phyloP scores from a whole-genome alignment of 805 yeast species.

The Kregervanrija fluxuum region DNA sequence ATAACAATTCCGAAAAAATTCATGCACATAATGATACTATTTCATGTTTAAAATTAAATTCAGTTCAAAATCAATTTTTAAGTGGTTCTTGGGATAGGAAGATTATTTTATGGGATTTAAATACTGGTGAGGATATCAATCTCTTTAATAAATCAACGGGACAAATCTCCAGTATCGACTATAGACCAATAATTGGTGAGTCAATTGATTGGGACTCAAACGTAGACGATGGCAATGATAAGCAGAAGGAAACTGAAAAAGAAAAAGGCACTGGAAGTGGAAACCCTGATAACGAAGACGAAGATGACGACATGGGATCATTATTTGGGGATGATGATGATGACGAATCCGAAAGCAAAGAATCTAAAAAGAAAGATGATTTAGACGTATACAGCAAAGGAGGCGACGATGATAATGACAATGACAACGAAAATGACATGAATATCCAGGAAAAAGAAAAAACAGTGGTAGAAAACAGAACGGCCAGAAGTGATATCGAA shows the following conservation, averaged over 20 bases:
- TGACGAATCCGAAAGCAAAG: slow-evolving; percentile 14
- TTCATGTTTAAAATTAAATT: slow-evolving; percentile 59
- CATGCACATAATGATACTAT: slow-evolving; percentile 64
- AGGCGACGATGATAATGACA: slow-evolving; percentile 33
- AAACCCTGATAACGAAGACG: slow-evolving; percentile 10
- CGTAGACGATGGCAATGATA: slow-evolving; percentile 19
- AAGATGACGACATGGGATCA: slow-evolving; percentile 28
- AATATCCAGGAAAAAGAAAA: slow-evolving; percentile 2
- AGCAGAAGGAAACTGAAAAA: too few species aligned
- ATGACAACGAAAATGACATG: slow-evolving; percentile 13
- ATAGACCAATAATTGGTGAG: slow-evolving; percentile 51
- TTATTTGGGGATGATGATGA: slow-evolving; percentile 42
- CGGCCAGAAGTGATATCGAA: slow-evolving; percentile 10
- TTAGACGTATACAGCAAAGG: slow-evolving; percentile 11
- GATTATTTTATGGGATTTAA: slow-evolving; percentile 78
- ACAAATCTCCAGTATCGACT: slow-evolving; percentile 71
- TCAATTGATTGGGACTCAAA: slow-evolving; percentile 25
- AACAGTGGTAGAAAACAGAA: neutral
- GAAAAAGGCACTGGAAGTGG: slow-evolving; percentile 24
- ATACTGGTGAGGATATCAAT: slow-evolving; percentile 51
- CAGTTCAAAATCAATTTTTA: slow-evolving; percentile 53
- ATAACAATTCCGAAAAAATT: neutral
- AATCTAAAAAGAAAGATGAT: slow-evolving; percentile 9
- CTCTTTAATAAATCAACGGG: slow-evolving; percentile 57
- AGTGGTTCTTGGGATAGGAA: slow-evolving; percentile 91